Conservation (phyloP, 2,329 filamentous ascomycete species). For the Byssothecium circinans region DNA sequence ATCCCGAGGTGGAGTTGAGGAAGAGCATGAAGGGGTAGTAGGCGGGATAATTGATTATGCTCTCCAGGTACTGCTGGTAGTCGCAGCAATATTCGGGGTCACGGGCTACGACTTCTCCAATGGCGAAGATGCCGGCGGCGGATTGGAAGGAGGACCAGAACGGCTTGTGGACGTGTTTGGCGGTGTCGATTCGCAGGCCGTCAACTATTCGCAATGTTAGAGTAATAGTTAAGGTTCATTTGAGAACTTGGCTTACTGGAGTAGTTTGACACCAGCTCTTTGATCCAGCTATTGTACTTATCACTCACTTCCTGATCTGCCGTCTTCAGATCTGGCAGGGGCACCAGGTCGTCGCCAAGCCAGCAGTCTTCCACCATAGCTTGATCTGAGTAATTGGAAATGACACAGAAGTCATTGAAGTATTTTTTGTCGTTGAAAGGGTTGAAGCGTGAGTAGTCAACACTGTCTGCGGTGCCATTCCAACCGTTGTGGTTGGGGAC, state of each 20-base stretch:
- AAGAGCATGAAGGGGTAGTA: constrained; percentile 44
- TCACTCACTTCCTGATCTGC: constrained; percentile 32
- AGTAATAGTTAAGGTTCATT: neutral
- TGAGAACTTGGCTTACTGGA: constrained; percentile 22
- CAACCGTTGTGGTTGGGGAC: constrained; percentile 62
- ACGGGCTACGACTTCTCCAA: constrained; percentile 42
- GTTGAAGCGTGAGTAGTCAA: constrained; percentile 57
- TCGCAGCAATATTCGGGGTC: constrained; percentile 36
- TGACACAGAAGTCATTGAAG: constrained; percentile 62
- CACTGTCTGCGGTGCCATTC: constrained; percentile 48
- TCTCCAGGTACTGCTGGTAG: constrained; percentile 37
- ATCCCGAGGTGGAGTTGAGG: constrained; percentile 40
- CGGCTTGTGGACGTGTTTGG: constrained; percentile 41
- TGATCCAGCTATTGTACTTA: constrained; percentile 20
- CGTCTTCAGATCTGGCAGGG: constrained; percentile 51
- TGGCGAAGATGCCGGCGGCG: constrained; percentile 41
- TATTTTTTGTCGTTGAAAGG: constrained; percentile 60
- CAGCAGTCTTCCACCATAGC: constrained; percentile 52
- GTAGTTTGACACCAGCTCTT: constrained; percentile 36
- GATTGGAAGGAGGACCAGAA: constrained; percentile 42
- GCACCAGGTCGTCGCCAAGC: constrained; percentile 49
- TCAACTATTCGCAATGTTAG: constrained; percentile 29
- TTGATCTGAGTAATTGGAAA: constrained; percentile 59
- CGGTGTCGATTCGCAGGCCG: constrained; percentile 45
- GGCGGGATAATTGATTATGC: constrained; percentile 42